A percentile compares a stretch with the other conserved stretches of the same genome.
Evolutionary conservation across 164 flowering plant species (phyloP).

Genomic region (Sextonia rubra): DNA sequence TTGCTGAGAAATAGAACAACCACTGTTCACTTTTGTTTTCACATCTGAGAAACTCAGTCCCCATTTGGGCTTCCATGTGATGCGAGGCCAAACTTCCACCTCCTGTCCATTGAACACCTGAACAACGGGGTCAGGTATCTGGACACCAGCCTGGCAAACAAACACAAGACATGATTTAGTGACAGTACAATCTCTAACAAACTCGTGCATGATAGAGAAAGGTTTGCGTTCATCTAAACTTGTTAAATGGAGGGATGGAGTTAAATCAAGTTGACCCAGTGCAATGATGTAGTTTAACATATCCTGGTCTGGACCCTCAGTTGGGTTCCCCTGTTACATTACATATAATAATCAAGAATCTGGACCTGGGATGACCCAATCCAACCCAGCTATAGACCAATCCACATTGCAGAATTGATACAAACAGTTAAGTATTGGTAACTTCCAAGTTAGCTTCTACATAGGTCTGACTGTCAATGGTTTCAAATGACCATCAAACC

Average conservation of each 20-base stretch:
- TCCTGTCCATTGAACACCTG: constrained; percentile 86
- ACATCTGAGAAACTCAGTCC: constrained; percentile 66
- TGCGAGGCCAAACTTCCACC: constrained; percentile 93
- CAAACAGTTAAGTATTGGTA: no score
- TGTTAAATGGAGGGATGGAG: background rate
- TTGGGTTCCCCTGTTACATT: background rate
- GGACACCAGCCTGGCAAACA: constrained; percentile 41
- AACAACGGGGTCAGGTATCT: constrained; percentile 56
- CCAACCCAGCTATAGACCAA: background rate
- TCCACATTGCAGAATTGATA: background rate
- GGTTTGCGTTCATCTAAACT: background rate
- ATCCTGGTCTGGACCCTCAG: background rate
- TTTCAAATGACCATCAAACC: background rate
- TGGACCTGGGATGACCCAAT: background rate
- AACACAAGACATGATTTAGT: background rate
- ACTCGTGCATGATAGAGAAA: background rate
- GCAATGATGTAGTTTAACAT: background rate
- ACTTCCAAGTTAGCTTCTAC: background rate
- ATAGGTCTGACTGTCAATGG: background rate
- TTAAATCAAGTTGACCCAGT: background rate
- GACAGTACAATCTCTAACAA: background rate
- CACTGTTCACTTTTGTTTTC: constrained; percentile 59
- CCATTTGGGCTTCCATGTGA: constrained; percentile 90
- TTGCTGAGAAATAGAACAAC: constrained; percentile 60
- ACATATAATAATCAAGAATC: no score